Conservation (phyloP, 2,329 filamentous ascomycete species). For the Aspergillaceae sp. region DNA sequence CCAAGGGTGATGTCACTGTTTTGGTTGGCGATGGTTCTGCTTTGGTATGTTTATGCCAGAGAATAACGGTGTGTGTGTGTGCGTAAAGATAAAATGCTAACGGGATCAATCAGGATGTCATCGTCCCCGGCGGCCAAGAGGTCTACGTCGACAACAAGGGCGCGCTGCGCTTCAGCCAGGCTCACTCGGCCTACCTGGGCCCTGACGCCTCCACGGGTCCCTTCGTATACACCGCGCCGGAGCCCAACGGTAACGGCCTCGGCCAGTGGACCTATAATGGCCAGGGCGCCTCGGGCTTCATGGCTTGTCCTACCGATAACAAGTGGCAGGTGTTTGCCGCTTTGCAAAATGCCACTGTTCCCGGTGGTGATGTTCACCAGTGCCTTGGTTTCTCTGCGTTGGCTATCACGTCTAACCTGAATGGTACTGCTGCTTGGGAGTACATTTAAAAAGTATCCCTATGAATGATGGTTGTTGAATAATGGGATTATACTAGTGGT, state of each 20-base stretch:
- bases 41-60: slow-evolving; percentile 18
- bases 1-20: slow-evolving; percentile 39
- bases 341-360: slow-evolving; percentile 30
- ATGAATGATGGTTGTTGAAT: background rate
- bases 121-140: slow-evolving; percentile 54
- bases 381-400: slow-evolving; percentile 32
- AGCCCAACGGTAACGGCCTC: slow-evolving; percentile 8
- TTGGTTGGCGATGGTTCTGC: slow-evolving; percentile 30
- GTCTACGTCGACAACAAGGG: slow-evolving; percentile 50
- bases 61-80: too few relatives aligned
- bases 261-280: slow-evolving; percentile 22
- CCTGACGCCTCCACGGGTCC: slow-evolving; percentile 42
- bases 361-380: slow-evolving; percentile 27
- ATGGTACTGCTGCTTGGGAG: slow-evolving; percentile 26
- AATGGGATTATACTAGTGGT: background rate
- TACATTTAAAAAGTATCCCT: slow-evolving; percentile 21
- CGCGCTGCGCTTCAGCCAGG: slow-evolving; percentile 46
- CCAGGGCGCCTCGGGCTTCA: slow-evolving; percentile 30
- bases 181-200: slow-evolving; percentile 48
- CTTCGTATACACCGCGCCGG: slow-evolving; percentile 35
- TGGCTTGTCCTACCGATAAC: slow-evolving; percentile 31
- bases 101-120: slow-evolving; percentile 30
- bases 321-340: slow-evolving; percentile 34
- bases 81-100: slow-evolving; percentile 10
- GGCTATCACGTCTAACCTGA: slow-evolving; percentile 16